phyloP scores from a whole-genome alignment of 768 basidiomycete species.

The Mycena capillaripes region DNA sequence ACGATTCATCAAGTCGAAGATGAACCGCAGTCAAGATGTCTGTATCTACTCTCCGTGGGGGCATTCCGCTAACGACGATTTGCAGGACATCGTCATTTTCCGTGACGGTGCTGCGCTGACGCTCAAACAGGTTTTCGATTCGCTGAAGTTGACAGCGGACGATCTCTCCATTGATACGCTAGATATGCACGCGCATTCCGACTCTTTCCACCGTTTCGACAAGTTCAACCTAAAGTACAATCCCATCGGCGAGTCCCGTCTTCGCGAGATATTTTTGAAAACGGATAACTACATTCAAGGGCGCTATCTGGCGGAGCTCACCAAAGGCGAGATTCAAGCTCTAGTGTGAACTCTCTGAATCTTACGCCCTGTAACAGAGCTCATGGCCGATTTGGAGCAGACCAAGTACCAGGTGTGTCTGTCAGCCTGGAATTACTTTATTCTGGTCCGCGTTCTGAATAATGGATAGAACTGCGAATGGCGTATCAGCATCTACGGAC shows the following conservation, averaged over 20 bases:
- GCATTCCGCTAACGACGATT: not conserved
- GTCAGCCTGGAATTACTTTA: not conserved
- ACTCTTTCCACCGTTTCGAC: constrained; percentile 98
- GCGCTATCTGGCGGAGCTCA: constrained; percentile 94
- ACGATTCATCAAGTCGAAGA: constrained; percentile 99
- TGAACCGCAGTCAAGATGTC: constrained; percentile 89
- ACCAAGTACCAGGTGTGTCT: constrained; percentile 93
- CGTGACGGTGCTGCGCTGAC: constrained; percentile 93
- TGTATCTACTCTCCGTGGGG: too few relatives aligned
- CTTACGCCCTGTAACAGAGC: constrained; percentile 71
- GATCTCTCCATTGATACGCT: constrained; percentile 98
- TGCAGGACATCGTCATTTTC: constrained; percentile 97
- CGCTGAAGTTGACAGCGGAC: constrained; percentile 94
- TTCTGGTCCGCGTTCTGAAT: not conserved
- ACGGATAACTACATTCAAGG: constrained; percentile 97
- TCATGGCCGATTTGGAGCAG: constrained; percentile 97
- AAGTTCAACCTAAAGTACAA: constrained; percentile 99
- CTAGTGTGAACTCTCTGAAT: not conserved
- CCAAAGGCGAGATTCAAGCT: constrained; percentile 70
- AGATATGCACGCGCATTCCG: constrained; percentile 99
- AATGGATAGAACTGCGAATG: constrained; percentile 89
- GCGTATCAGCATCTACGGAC: constrained; percentile 96
- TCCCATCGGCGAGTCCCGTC: constrained; percentile 93
- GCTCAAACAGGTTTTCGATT: constrained; percentile 94
- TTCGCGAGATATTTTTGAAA: constrained; percentile 98